Evolutionary conservation across 2,329 filamentous ascomycete species (phyloP).

Genomic region (Penicillium sp.): DNA sequence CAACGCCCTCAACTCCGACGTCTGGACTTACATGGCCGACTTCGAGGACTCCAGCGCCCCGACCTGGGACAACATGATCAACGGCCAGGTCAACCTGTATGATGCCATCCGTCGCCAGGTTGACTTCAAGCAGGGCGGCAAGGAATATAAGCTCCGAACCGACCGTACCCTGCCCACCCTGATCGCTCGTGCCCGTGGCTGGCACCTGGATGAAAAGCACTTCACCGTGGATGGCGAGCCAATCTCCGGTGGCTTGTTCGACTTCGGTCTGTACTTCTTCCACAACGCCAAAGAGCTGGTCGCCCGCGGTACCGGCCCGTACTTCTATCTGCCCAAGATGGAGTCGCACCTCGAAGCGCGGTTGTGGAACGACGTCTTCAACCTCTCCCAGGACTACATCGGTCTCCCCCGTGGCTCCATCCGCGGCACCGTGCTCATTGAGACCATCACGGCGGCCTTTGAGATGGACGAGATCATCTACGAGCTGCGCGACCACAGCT

Average conservation of each 20-base stretch:
- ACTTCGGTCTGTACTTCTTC: slow-evolving; percentile 99
- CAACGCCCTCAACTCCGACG: slow-evolving; percentile 91
- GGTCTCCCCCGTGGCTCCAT: slow-evolving; percentile 88
- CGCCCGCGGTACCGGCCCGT: slow-evolving; percentile 79
- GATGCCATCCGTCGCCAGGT: slow-evolving; percentile 91
- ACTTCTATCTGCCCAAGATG: slow-evolving; percentile 99
- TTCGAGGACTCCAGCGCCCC: slow-evolving; percentile 96
- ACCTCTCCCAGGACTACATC: slow-evolving; percentile 89
- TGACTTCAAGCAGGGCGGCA: slow-evolving; percentile 91
- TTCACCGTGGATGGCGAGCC: slow-evolving; percentile 92
- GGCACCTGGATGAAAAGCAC: slow-evolving; percentile 98
- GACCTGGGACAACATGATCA: slow-evolving; percentile 99
- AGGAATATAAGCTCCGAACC: slow-evolving; percentile 96
- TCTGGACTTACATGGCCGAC: slow-evolving; percentile 99
- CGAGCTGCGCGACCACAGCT: slow-evolving; percentile 93
- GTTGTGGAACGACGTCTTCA: slow-evolving; percentile 98
- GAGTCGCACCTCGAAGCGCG: slow-evolving; percentile 95
- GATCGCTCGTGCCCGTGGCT: slow-evolving; percentile 90
- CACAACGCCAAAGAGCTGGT: slow-evolving; percentile 92
- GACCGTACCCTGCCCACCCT: slow-evolving; percentile 84
- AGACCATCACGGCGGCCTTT: slow-evolving; percentile 95
- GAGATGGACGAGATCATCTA: slow-evolving; percentile 99
- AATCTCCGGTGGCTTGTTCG: slow-evolving; percentile 88
- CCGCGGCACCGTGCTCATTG: slow-evolving; percentile 90
- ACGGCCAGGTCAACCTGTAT: slow-evolving; percentile 95